Evolutionary conservation across 441 rosid genomes (phyloP), one percentile per base, ranked within the genome.

Genomic region (Arabidopsis hybrid): DNA sequence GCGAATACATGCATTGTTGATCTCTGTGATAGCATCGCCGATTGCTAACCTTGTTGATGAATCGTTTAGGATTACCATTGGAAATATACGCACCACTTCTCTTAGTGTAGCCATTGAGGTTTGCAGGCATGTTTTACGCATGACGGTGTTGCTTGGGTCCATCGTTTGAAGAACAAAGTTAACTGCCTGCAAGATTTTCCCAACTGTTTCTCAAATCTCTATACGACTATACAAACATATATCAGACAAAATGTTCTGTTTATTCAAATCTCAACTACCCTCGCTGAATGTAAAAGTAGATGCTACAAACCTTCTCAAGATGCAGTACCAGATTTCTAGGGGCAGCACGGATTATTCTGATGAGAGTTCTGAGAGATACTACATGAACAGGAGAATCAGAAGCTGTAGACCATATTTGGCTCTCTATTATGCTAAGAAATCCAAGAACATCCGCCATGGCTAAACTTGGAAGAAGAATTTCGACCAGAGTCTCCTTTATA

Each of bases 371-470:
- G 58, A 91, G 87, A 64, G 98, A 89, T 66, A 87, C 87, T 75
- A 84, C 68, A 80, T 91, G 98, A 74, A 91, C 97, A 56, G 92
- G 91, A 52, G 98, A 94, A 83, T 94, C 97, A 18, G 97, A 91
- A 62, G 98, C 98, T 39, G 98, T 94, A 49, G 98, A 91, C 98
- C 97, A 94, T 59, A 91, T 90, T 73, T 89, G 97, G 78, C 96
- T 89, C 83, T 94, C 96, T 83, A 88, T 84, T 47, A 89, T 87
- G 76, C 75, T 83, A 60, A 94, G 82, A 75, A 91, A 94, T 50
- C 93, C 93, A 10, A 17, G 85, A 63, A 90, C 81, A 69, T 91
- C 95, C 68, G 88, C 97, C 83, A 89, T 85, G 78, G 97, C 96
- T 74, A 91, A 82, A 83, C 92, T 94, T 59, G 98, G 97, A 67